A percentile compares a stretch with the other conserved stretches of the same genome.
Conservation (phyloP, 73 alveolate species). For the Tetrahymena elliotti region DNA sequence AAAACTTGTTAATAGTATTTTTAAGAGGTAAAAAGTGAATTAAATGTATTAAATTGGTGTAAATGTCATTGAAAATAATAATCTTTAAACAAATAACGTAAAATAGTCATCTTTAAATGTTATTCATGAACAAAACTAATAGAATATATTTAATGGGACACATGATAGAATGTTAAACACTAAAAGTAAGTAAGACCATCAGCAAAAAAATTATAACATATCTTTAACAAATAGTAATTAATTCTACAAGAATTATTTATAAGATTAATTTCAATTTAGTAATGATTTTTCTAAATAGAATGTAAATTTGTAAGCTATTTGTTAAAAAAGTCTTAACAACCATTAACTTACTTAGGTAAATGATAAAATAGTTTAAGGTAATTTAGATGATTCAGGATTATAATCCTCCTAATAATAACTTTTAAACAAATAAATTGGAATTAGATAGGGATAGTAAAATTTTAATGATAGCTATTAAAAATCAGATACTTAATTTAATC, state of each 20-base stretch:
- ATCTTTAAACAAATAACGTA: background rate
- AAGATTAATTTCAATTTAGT: background rate
- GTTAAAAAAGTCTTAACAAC: background rate
- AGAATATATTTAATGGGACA: background rate
- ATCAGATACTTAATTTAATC: no score
- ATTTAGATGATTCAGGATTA: background rate
- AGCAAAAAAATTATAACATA: no score
- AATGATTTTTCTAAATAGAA: background rate
- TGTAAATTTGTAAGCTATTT: background rate
- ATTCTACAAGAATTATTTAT: background rate
- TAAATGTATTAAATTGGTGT: background rate
- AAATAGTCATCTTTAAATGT: background rate
- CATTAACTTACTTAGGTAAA: background rate
- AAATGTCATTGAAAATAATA: background rate
- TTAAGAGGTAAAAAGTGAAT: background rate
- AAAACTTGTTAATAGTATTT: background rate
- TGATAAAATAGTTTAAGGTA: background rate
- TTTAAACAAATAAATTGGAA: background rate
- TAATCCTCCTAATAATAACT: background rate
- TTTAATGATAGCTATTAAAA: background rate
- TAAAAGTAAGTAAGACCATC: background rate
- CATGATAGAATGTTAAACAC: background rate
- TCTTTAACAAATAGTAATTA: no score
- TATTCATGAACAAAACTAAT: background rate
- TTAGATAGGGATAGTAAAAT: background rate